A percentile compares a stretch with the other conserved stretches of the same genome.
Conservation (phyloP, 371 early-diverging fungal genomes). For the Entomophthora muscae region DNA sequence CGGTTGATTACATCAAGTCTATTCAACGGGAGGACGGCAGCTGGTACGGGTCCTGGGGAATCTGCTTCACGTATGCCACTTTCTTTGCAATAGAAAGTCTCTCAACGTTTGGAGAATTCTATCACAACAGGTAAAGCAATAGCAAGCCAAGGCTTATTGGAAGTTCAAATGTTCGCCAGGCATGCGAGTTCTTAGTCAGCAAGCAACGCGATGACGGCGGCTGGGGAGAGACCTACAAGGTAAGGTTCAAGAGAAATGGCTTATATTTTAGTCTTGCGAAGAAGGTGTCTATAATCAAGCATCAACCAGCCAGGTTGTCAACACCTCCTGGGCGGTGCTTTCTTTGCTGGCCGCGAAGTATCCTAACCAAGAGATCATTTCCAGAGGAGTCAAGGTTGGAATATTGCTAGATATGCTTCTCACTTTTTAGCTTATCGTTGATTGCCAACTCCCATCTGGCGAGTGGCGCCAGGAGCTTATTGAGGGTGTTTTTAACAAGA, state of each 20-base stretch:
- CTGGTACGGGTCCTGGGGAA: constrained; percentile 94
- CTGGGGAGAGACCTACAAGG: constrained; percentile 91
- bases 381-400: constrained; percentile 50
- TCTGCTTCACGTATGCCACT: constrained; percentile 94
- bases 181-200: constrained; percentile 71
- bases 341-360: constrained; percentile 79
- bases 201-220: constrained; percentile 87
- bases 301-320: constrained; percentile 67
- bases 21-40: constrained; percentile 69
- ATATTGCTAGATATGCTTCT: background rate
- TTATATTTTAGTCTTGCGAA: constrained; percentile 41
- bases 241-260: constrained; percentile 2
- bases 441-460: constrained; percentile 70
- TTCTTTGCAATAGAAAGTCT: constrained; percentile 85
- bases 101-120: constrained; percentile 63
- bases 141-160: background rate
- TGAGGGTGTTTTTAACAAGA: constrained; percentile 95
- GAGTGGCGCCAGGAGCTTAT: constrained; percentile 92
- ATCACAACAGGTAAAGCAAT: constrained; percentile 41
- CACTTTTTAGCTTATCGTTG: constrained; percentile 39
- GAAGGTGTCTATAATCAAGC: constrained; percentile 40
- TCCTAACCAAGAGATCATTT: constrained; percentile 50
- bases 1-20: constrained; percentile 48
- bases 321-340: constrained; percentile 78
- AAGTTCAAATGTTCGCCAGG: constrained; percentile 30